These are phyloP conservation scores for Mycosphaerella arachidis DNA, from an alignment of 2,329 filamentous ascomycete genomes.

Conservation along the genomic window DNA sequence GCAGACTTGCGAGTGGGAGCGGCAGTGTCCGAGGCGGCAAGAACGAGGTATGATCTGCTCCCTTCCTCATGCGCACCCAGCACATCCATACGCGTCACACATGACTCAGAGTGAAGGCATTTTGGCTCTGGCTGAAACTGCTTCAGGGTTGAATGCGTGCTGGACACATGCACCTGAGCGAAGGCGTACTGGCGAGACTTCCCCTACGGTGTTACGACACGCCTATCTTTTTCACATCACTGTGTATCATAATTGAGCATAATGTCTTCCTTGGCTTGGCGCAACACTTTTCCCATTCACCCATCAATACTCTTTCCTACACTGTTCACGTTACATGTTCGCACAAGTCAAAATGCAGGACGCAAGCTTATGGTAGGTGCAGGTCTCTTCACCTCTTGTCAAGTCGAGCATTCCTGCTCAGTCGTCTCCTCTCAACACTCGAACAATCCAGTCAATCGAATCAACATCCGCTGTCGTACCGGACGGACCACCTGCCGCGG, in stretches of 20 bases:
- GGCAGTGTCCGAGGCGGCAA: constrained; percentile 50
- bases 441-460: neutral
- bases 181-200: neutral
- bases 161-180: neutral
- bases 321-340: constrained; percentile 2
- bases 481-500: neutral
- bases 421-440: neutral
- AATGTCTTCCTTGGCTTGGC: neutral
- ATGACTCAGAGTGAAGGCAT: neutral
- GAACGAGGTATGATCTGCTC: constrained; percentile 80
- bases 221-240: neutral
- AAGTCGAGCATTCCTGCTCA: neutral
- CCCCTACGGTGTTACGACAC: neutral
- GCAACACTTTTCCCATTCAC: neutral
- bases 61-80: constrained; percentile 34
- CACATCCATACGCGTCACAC: neutral
- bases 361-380: constrained; percentile 29
- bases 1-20: constrained; percentile 56
- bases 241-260: constrained; percentile 3
- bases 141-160: constrained; percentile 1
- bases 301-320: neutral
- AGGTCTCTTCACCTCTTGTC: constrained; percentile 10
- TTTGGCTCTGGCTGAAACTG: neutral
- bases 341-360: neutral
- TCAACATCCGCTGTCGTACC: neutral